Evolutionary conservation across 1,284 basidiomycete species (phyloP), one percentile per base, ranked within the genome.

Genomic region (Ceratobasidium sp.): DNA sequence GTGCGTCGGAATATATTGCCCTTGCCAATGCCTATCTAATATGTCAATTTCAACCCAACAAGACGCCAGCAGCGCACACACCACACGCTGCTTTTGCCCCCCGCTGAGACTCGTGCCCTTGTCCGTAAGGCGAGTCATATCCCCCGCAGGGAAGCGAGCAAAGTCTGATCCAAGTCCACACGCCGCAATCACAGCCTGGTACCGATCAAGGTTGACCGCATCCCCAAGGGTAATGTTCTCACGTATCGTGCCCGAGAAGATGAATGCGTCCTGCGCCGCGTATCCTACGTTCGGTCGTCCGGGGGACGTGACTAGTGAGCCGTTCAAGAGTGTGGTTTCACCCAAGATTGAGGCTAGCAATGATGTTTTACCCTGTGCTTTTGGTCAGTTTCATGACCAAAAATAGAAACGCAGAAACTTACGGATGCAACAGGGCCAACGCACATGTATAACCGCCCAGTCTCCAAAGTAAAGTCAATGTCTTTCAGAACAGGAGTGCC

Each of bases 101-200:
- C 60, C 60, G 18, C 60, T 62, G 30, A 62, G 60, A 33, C 21
- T 62, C 18, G 60, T 9, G 3, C 60, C 60, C 36, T 49, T 49
- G 28, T 49, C 60, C 9, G n/a, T 28, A 49, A 62, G 60, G 11
- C 42, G 42, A 9, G 73, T 73, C 58, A 61, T 54, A 46, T 73
- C 73, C 11, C 73, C 73, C 4, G 36, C 30, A 36, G 66, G 66
- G 18, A 75, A 54, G 8, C 71, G 56, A 30, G 48, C 73, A 64
- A 75, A 46, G 49, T 75, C 74, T 9, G 74, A 42, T 25, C 16
- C 40, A 11, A 75, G 61, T 25, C 59, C 53, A 38, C 73, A 75
- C n/a, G 53, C 73, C 23, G 54, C 33, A 11, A 75, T 12, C 46
- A 74, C 74, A 14, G 46, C 46, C 23, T 74, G 46, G 28, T 74